Evolutionary conservation across 2,329 filamentous ascomycete genomes (phyloP), one percentile per base, ranked within the genome.

Genomic region (Aureobasidium sp.): DNA sequence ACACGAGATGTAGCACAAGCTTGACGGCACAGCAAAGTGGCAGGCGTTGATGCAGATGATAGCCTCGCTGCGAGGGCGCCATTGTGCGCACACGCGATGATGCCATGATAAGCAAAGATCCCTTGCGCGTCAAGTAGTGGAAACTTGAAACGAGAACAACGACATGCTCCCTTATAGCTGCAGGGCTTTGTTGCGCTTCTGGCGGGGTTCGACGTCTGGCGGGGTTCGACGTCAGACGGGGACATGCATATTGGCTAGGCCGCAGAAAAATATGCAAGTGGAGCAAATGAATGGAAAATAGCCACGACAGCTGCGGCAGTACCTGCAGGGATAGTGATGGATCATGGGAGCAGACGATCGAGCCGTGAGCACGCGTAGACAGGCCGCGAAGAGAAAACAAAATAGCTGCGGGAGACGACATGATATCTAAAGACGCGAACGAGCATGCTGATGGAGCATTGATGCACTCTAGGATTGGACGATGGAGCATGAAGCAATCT

Each of bases 261-360:
- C 27, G n/a, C 53, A 47, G 33, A 59, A 39, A 50, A 45, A 49
- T 12, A 40, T 37, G 22, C 42, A 47, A 58, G 54, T 58, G 54
- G 54, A 58, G 54, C 53, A 45, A 19, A 35, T 35, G 22, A 39
- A 47, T 31, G 54, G 22, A 58, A 58, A 58, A 48, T 33, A 50
- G 57, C 57, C 42, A 31, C 35, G 44, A 60, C 44, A 14, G 31
- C n/a, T 50, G 45, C 57, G 57, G 57, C 57, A 60, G 57, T 60
- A 60, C 57, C 57, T 60, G 57, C 57, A 60, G 57, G 57, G 57
- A 60, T 60, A 50, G 57, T 49, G 57, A 60, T 33, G 24, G 50
- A 29, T 54, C 37, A 27, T 40, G 19, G 57, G 33, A 40, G 44
- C 56, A 59, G 31, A 22, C 44, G 56, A 50, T 49, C 45, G 44